A percentile compares a stretch with the other conserved stretches of the same genome.
Conservation (phyloP, 108 stramenopile species). For the Fistulifera pelliculosa region DNA sequence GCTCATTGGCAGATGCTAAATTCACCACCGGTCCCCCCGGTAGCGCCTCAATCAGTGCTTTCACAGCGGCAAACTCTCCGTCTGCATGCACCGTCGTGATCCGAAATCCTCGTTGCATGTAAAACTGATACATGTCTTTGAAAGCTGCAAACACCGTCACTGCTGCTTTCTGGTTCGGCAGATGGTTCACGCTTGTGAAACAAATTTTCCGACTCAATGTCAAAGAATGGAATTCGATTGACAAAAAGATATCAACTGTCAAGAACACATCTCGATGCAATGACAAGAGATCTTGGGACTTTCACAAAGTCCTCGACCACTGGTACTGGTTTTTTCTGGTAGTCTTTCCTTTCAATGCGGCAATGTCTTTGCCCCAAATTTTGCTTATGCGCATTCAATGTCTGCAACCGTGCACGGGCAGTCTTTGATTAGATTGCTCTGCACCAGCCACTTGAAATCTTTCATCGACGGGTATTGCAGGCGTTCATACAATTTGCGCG, state of each 20-base stretch:
- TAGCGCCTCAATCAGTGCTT: too few species aligned
- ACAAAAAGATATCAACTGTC: constrained; percentile 22
- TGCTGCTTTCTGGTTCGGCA: too few species aligned
- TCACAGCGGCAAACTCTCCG: too few species aligned
- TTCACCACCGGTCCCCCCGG: too few species aligned
- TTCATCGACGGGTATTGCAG: neutral
- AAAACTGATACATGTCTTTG: too few species aligned
- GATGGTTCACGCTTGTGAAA: constrained; percentile 14
- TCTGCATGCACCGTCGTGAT: neutral
- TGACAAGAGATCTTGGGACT: constrained; percentile 13
- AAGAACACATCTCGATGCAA: constrained; percentile 19
- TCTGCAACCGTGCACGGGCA: constrained; percentile 24
- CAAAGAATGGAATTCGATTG: constrained; percentile 18
- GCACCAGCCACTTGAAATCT: constrained; percentile 9
- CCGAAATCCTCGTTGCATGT: too few species aligned
- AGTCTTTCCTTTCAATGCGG: constrained; percentile 28
- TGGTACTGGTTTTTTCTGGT: neutral
- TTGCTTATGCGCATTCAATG: constrained; percentile 14
- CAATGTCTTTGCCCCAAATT: constrained; percentile 21
- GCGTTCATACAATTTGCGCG: too few species aligned
- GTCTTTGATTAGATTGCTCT: constrained; percentile 28
- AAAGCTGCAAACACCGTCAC: too few species aligned
- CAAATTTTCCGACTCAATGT: constrained; percentile 19
- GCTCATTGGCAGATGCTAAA: too few species aligned
- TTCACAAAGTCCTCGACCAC: neutral